A percentile compares a stretch with the other conserved stretches of the same genome.
These are phyloP conservation scores for Zygnema circumcarinatum DNA, from an alignment of 139 green algal genomes.

Conservation along the genomic window DNA sequence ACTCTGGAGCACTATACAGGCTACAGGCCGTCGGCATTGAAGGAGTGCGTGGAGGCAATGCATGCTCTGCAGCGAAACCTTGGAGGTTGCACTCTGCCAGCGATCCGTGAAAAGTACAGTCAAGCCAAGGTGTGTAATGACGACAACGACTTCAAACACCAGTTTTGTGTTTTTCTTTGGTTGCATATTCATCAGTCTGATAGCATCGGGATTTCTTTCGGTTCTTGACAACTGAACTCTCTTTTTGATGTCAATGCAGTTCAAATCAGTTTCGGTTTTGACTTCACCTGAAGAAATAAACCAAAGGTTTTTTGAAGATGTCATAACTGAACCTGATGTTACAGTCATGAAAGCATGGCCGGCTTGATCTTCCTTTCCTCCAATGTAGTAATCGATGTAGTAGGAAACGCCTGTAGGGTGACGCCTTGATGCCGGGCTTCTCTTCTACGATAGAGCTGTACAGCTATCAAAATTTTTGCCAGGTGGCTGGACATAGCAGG, in stretches of 20 bases:
- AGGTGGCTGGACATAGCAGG: no score
- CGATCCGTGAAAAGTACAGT: slow-evolving; percentile 57
- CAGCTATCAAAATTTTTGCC: neutral
- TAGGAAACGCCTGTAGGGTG: neutral
- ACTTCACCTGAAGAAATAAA: neutral
- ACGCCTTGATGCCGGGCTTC: neutral
- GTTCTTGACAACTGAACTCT: neutral
- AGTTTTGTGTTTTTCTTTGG: neutral
- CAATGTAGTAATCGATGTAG: neutral
- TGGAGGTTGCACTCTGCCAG: slow-evolving; percentile 46
- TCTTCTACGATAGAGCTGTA: neutral
- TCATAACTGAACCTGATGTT: neutral
- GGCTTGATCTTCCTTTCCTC: neutral
- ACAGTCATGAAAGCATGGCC: neutral
- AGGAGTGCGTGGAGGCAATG: slow-evolving; percentile 59
- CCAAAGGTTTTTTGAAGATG: neutral
- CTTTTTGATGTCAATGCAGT: neutral
- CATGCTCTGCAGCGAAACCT: slow-evolving; percentile 38
- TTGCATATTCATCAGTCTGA: neutral
- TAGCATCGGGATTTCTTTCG: neutral
- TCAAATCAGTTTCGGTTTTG: neutral
- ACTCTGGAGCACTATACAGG: slow-evolving; percentile 76
- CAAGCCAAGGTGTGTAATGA: slow-evolving; percentile 26
- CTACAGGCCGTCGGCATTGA: slow-evolving; percentile 69
- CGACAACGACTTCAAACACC: no score